Conservation (phyloP, 1,284 basidiomycete species). For the Dichomitus squalens region DNA sequence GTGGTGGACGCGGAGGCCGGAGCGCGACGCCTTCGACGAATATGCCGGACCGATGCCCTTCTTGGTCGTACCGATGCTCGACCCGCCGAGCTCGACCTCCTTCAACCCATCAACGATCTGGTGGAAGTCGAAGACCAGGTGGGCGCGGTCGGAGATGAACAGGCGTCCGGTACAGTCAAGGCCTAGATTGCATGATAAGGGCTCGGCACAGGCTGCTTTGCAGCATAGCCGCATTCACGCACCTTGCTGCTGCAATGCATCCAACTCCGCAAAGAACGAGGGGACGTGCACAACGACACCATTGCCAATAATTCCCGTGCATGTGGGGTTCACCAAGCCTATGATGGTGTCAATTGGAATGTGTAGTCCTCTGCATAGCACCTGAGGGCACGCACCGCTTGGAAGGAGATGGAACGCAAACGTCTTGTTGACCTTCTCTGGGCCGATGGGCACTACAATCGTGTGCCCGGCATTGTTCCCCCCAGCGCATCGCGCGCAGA, state of each 20-base stretch:
- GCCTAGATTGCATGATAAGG: slow-evolving; percentile 46
- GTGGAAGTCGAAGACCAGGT: slow-evolving; percentile 98
- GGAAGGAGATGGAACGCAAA: slow-evolving; percentile 97
- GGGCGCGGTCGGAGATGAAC: slow-evolving; percentile 94
- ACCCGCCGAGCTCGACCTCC: slow-evolving; percentile 95
- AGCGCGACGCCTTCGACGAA: slow-evolving; percentile 96
- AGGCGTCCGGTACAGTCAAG: slow-evolving; percentile 86
- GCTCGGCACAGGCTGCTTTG: not conserved
- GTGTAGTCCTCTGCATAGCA: not conserved
- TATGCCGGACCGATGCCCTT: slow-evolving; percentile 99
- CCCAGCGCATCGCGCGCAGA: slow-evolving; percentile 96
- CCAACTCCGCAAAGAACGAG: slow-evolving; percentile 93
- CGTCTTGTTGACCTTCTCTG: slow-evolving; percentile 71
- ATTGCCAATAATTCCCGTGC: slow-evolving; percentile 88
- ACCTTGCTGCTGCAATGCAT: slow-evolving; percentile 88
- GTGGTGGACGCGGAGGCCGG: slow-evolving; percentile 95
- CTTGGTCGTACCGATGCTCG: slow-evolving; percentile 96
- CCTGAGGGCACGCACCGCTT: slow-evolving; percentile 64
- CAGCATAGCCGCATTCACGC: slow-evolving; percentile 16
- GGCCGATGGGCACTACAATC: slow-evolving; percentile 83
- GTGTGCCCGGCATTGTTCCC: slow-evolving; percentile 99
- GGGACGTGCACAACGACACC: slow-evolving; percentile 97
- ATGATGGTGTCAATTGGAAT: not conserved
- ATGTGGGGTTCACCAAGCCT: slow-evolving; percentile 92
- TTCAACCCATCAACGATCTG: slow-evolving; percentile 99